These are phyloP conservation scores for Fonsecaea erecta DNA, from an alignment of 2,329 filamentous ascomycete species.

Conservation along the genomic window DNA sequence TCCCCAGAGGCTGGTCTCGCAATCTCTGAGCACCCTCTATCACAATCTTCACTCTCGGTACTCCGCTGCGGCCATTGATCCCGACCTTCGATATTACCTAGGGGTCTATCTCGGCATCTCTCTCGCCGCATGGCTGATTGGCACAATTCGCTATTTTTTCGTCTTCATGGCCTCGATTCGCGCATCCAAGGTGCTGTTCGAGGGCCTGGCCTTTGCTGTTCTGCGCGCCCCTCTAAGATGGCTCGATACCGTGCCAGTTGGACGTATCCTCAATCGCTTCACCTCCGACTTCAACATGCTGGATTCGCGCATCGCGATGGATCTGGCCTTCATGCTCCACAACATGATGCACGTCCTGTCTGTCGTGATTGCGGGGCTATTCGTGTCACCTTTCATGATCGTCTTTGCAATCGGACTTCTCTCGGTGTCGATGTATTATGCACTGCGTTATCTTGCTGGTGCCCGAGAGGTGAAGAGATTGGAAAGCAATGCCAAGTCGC, in stretches of 20 bases:
- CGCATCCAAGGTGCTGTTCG: slow-evolving; percentile 71
- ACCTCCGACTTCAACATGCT: slow-evolving; percentile 76
- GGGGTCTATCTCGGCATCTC: slow-evolving; percentile 69
- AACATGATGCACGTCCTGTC: slow-evolving; percentile 67
- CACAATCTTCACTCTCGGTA: slow-evolving; percentile 30
- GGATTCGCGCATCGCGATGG: slow-evolving; percentile 68
- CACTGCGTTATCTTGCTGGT: slow-evolving; percentile 67
- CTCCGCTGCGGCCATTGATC: slow-evolving; percentile 26
- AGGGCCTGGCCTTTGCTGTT: slow-evolving; percentile 67
- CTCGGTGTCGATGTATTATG: slow-evolving; percentile 61
- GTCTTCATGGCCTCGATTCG: slow-evolving; percentile 68
- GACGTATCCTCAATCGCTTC: slow-evolving; percentile 77
- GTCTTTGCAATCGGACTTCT: slow-evolving; percentile 65
- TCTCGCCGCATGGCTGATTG: slow-evolving; percentile 57
- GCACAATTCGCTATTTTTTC: slow-evolving; percentile 66
- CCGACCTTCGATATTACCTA: slow-evolving; percentile 66
- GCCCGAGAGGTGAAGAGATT: slow-evolving; percentile 77
- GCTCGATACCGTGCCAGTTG: slow-evolving; percentile 79
- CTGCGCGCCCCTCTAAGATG: slow-evolving; percentile 75
- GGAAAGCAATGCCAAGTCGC: slow-evolving; percentile 76
- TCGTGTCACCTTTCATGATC: slow-evolving; percentile 71
- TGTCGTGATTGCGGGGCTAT: slow-evolving; percentile 67
- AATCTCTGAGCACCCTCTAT: slow-evolving; percentile 26
- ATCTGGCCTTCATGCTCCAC: slow-evolving; percentile 64
- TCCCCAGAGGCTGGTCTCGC: slow-evolving; percentile 24